Base-by-base conservation (phyloP, 345 rosid species). In the Melaleuca alternifolia region DNA sequence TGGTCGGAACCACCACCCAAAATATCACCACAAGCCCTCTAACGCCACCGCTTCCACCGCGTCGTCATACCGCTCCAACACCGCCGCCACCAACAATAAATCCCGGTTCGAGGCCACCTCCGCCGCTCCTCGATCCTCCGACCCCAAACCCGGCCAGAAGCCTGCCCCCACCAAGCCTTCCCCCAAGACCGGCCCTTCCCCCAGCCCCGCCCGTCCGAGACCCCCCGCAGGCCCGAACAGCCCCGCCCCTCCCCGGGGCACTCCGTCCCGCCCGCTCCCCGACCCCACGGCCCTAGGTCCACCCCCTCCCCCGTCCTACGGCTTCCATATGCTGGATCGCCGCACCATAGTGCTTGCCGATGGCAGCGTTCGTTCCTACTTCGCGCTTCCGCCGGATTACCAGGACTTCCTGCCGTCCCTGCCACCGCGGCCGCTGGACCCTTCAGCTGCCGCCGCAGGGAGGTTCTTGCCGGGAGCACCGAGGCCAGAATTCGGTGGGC, bases 241-340 rank as follows among this genome's bases (percentile, higher is more conserved):
- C 77, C 54, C 89, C 53, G 85, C 79, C 30, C 84, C 61, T 83
- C 81, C 89, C 23, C 88, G 86, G 15, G 89, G 56, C 92, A 90
- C 84, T 85, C 89, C 86, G 76, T 71, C 71, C 53, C 54, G 85
- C 15, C 89, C 86, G 18, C 92, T 94, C 86, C 93, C 92, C n/a
- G 98, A 95, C 85, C 89, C 92, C 1, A 79, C 92, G 23, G 91
- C 92, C 79, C 86, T 92, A 4, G 96, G 94, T 50, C 95, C 96
- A 18, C 96, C 95, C 2, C 97, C 98, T 7, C 94, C 95, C 6
- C 96, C 98, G 6, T 87, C 97, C 15, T 96, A 98, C 56, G 99
- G 96, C 84, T 95, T 93, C 86, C 99, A 98, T 88, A 95, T 98
- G 99, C 94, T 98, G 14, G 98, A 98, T 85, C 97, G 99, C 44